Conservation (phyloP, 441 rosid genomes). For the Croton laevigatus region DNA sequence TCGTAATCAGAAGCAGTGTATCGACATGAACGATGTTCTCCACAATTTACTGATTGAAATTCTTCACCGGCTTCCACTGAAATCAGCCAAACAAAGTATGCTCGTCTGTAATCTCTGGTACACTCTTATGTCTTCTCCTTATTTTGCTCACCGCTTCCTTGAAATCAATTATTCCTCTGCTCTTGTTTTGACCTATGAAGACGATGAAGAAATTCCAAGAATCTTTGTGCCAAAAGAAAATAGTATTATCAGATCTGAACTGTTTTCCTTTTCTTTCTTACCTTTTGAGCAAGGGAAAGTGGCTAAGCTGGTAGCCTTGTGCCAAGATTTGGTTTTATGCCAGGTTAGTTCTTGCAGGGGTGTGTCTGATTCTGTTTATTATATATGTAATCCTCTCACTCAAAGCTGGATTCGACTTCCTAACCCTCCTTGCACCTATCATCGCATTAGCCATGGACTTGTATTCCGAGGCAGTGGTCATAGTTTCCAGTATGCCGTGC, state of each 20-base stretch:
- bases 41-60: background rate
- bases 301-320: background rate
- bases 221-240: no score
- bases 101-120: background rate
- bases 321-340: background rate
- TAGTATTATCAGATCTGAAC: background rate
- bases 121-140: background rate
- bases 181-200: no score
- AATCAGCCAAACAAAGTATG: background rate
- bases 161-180: background rate
- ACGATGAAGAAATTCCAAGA: background rate
- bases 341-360: no score
- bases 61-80: background rate
- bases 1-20: no score
- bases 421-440: background rate
- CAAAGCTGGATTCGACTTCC: background rate
- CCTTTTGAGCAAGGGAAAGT: no score
- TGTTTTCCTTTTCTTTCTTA: background rate
- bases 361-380: background rate
- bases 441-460: background rate
- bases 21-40: background rate
- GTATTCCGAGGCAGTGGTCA: background rate
- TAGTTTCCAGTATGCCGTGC: background rate
- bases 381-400: background rate
- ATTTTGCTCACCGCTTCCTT: background rate